These are phyloP conservation scores for Hortaea werneckii DNA, from an alignment of 2,329 filamentous ascomycete genomes.

Conservation along the genomic window DNA sequence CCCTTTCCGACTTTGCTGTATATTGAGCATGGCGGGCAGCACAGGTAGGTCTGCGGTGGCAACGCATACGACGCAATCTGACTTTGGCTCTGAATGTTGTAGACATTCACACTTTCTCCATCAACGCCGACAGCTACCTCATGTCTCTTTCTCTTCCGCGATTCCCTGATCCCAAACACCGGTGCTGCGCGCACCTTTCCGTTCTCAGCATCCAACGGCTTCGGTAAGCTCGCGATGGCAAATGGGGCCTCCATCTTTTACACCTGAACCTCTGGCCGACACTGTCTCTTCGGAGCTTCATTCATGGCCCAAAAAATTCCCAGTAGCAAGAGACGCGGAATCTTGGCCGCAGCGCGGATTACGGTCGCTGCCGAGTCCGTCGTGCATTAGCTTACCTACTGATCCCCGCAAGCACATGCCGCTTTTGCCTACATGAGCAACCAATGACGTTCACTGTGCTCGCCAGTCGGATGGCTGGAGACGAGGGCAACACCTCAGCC, in stretches of 20 bases:
- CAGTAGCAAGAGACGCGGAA: neutral
- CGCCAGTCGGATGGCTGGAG: neutral
- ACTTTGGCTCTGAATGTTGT: constrained; percentile 53
- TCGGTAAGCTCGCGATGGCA: constrained; percentile 34
- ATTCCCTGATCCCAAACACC: constrained; percentile 45
- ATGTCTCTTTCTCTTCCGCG: constrained; percentile 52
- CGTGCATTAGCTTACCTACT: too few species aligned
- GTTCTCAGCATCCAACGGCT: constrained; percentile 30
- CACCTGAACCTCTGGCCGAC: neutral
- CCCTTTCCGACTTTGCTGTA: constrained; percentile 39
- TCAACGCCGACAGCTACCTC: constrained; percentile 51
- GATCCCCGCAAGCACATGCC: too few species aligned
- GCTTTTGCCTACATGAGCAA: neutral
- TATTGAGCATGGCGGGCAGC: constrained; percentile 48
- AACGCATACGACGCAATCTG: constrained; percentile 52
- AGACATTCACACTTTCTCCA: constrained; percentile 52
- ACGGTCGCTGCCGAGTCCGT: neutral
- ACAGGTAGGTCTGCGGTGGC: constrained; percentile 49
- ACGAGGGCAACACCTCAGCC: neutral
- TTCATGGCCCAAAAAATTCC: neutral
- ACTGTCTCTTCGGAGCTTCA: constrained; percentile 1
- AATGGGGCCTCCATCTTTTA: constrained; percentile 25
- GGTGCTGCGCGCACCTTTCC: constrained; percentile 32
- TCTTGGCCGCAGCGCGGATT: neutral
- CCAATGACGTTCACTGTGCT: neutral